Conservation (phyloP, 257 asterid species). For the Gentiana macrophylla region DNA sequence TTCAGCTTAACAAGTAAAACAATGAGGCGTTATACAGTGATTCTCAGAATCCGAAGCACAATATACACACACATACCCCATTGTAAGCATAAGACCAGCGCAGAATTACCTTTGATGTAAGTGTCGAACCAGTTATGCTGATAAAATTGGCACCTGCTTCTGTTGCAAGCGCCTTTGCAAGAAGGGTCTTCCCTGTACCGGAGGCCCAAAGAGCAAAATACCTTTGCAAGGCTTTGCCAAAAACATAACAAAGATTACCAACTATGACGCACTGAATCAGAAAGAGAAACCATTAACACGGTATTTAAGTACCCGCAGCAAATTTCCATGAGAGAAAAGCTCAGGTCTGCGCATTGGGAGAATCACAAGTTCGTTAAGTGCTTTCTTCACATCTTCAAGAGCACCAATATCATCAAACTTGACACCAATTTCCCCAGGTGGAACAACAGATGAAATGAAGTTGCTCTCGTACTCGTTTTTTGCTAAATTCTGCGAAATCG, state of each 20-base stretch:
- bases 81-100: too few species aligned
- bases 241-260: constrained; percentile 1
- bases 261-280: constrained; percentile 1
- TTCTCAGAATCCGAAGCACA: too few species aligned
- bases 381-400: constrained; percentile 88
- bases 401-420: constrained; percentile 97
- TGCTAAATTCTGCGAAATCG: constrained; percentile 69
- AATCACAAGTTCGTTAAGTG: constrained; percentile 88
- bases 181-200: constrained; percentile 96
- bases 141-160: constrained; percentile 98
- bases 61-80: too few species aligned
- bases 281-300: neutral
- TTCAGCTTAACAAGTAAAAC: too few species aligned
- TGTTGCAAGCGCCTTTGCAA: constrained; percentile 97
- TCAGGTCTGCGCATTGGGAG: constrained; percentile 98
- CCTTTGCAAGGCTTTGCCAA: constrained; percentile 95
- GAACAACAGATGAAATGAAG: constrained; percentile 92
- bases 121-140: constrained; percentile 93
- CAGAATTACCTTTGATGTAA: constrained; percentile 75
- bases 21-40: too few species aligned
- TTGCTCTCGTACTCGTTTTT: constrained; percentile 96
- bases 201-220: constrained; percentile 91
- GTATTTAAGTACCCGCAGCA: constrained; percentile 58
- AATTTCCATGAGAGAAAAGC: constrained; percentile 89
- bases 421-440: constrained; percentile 96